Evolutionary conservation across 768 basidiomycete species (phyloP).

Genomic region (Mycena albidolilacea): DNA sequence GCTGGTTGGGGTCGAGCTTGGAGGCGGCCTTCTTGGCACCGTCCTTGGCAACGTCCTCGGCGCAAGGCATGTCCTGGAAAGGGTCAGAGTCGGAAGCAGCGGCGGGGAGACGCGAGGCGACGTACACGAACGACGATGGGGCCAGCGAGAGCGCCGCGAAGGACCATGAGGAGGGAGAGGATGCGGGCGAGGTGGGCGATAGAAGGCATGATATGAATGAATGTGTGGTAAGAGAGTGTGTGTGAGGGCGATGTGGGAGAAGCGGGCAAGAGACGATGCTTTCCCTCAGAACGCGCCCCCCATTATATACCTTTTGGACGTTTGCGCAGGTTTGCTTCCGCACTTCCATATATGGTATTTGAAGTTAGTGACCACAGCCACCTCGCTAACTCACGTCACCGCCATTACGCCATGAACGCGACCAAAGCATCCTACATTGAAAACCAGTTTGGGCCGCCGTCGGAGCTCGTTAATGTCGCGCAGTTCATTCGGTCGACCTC

Average conservation of each 20-base stretch:
- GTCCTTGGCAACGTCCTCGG: not conserved
- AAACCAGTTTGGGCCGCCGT: slow-evolving; percentile 76
- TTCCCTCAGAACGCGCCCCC: not conserved
- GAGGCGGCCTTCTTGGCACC: not conserved
- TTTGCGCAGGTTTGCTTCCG: not conserved
- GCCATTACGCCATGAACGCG: slow-evolving; percentile 34
- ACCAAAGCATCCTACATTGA: slow-evolving; percentile 50
- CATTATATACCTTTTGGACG: not conserved
- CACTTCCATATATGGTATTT: not conserved
- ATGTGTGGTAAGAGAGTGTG: slow-evolving; percentile 39
- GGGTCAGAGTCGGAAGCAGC: not conserved
- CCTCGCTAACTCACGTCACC: not conserved
- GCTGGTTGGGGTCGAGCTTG: not conserved
- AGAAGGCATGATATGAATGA: slow-evolving; percentile 39
- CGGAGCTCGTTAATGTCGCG: slow-evolving; percentile 64
- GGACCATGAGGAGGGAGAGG: slow-evolving; percentile 36
- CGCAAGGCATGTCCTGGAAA: slow-evolving; percentile 2
- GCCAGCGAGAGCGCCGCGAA: slow-evolving; percentile 37
- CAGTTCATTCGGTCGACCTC: slow-evolving; percentile 56
- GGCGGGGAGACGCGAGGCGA: not conserved
- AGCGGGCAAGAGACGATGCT: slow-evolving; percentile 13
- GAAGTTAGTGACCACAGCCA: not conserved
- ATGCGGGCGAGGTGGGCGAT: slow-evolving; percentile 30
- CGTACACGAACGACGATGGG: slow-evolving; percentile 38
- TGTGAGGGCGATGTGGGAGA: slow-evolving; percentile 24